Conservation (phyloP, 140 eudicot genomes). For the Senecio squalidus region DNA sequence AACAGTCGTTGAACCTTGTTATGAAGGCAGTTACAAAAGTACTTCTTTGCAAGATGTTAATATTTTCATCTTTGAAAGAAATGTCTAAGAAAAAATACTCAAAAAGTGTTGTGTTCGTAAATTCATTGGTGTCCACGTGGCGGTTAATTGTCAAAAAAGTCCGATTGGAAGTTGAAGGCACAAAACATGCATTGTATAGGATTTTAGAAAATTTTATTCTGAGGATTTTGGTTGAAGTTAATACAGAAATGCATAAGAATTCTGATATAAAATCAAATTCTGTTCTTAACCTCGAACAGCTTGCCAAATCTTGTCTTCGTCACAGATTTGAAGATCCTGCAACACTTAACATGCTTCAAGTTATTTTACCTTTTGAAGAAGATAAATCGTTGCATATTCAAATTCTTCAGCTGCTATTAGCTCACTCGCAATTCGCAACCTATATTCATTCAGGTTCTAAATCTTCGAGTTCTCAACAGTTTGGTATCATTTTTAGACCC, state of each 20-base stretch:
- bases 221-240: constrained; percentile 40
- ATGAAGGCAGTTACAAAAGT: constrained; percentile 53
- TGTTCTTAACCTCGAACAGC: constrained; percentile 46
- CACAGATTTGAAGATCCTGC: constrained; percentile 72
- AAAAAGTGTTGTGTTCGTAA: constrained; percentile 39
- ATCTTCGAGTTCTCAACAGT: constrained; percentile 35
- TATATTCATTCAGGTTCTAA: constrained; percentile 33
- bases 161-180: constrained; percentile 21
- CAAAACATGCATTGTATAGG: constrained; percentile 36
- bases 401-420: constrained; percentile 58
- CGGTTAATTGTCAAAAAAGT: constrained; percentile 45
- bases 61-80: constrained; percentile 31
- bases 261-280: constrained; percentile 33
- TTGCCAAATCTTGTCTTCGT: constrained; percentile 57
- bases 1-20: constrained; percentile 47
- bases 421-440: constrained; percentile 67
- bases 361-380: constrained; percentile 36
- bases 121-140: constrained; percentile 57
- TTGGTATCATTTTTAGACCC: constrained; percentile 66
- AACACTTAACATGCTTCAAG: constrained; percentile 50
- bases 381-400: constrained; percentile 38
- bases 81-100: constrained; percentile 23
- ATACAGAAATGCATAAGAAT: constrained; percentile 31
- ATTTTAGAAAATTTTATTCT: constrained; percentile 56
- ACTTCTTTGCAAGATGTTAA: constrained; percentile 50